Percentiles rank a stretch among this genome's conserved stretches.
Conservation (phyloP, 1,139 yeast genomes). For the Yamadazyma triangularis region DNA sequence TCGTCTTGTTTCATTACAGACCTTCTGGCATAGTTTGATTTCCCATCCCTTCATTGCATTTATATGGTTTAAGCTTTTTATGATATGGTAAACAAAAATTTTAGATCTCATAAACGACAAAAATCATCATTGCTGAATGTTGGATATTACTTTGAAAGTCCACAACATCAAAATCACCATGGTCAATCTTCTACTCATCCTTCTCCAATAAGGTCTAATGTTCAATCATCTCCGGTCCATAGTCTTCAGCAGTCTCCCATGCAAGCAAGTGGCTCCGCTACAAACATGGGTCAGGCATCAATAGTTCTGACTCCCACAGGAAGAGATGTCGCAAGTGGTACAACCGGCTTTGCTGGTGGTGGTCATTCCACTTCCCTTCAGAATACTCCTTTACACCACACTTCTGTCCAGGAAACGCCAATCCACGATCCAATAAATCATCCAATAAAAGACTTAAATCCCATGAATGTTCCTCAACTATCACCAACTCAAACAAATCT, state of each 20-base stretch:
- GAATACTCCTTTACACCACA: constrained; percentile 1
- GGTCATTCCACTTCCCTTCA: background rate
- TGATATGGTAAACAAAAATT: constrained; percentile 19
- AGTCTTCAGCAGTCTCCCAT: too few relatives aligned
- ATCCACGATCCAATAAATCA: background rate
- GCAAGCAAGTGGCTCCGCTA: too few relatives aligned
- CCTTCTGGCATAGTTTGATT: too few relatives aligned
- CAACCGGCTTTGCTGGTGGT: too few relatives aligned
- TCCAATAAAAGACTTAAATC: background rate
- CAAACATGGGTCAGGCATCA: too few relatives aligned
- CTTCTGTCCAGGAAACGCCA: constrained; percentile 1
- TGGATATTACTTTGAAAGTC: constrained; percentile 22
- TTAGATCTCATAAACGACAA: constrained; percentile 38
- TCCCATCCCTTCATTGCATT: too few relatives aligned
- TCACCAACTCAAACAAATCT: background rate
- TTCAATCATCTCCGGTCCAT: background rate
- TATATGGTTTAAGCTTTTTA: too few relatives aligned
- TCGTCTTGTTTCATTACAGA: too few relatives aligned
- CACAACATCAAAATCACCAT: constrained; percentile 6
- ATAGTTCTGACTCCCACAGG: background rate
- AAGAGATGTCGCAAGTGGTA: background rate
- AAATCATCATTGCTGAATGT: constrained; percentile 37
- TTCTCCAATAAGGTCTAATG: background rate
- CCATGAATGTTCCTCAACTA: background rate
- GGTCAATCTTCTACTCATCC: constrained; percentile 3